Percentiles rank a stretch among this genome's conserved stretches.
Conservation (phyloP, 106 monocot genomes). For the Dioscorea alata region DNA sequence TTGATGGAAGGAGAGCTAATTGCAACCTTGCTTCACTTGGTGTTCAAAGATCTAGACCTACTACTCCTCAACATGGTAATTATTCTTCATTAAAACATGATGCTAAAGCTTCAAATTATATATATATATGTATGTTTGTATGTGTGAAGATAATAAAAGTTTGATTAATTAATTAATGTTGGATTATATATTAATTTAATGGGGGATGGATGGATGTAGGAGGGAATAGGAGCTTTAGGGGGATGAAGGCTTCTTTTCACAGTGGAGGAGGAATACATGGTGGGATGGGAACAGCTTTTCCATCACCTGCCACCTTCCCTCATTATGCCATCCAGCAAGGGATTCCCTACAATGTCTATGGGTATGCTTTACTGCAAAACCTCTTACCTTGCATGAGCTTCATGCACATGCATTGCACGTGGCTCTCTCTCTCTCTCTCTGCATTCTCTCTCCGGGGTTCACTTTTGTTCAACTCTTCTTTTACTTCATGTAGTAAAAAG, state of each 20-base stretch:
- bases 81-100: background rate
- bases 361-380: slow-evolving; percentile 36
- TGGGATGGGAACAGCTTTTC: slow-evolving; percentile 47
- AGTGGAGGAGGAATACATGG: background rate
- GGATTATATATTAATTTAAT: background rate
- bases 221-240: slow-evolving; percentile 75
- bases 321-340: slow-evolving; percentile 94
- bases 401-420: slow-evolving; percentile 6
- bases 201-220: slow-evolving; percentile 11
- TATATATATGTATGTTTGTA: too few species aligned
- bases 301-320: slow-evolving; percentile 68
- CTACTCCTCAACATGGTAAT: slow-evolving; percentile 12
- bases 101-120: too few species aligned
- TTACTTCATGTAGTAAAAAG: background rate
- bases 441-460: background rate
- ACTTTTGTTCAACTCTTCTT: background rate
- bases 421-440: background rate
- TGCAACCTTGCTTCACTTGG: slow-evolving; percentile 6
- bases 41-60: slow-evolving; percentile 8
- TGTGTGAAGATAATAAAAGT: too few species aligned
- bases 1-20: slow-evolving; percentile 10
- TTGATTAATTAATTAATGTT: background rate
- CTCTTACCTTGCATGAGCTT: background rate
- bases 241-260: slow-evolving; percentile 61
- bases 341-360: slow-evolving; percentile 84